A percentile compares a stretch with the other conserved stretches of the same genome.
phyloP scores from a whole-genome alignment of 140 eudicot species.

The Oenanthe javanica region DNA sequence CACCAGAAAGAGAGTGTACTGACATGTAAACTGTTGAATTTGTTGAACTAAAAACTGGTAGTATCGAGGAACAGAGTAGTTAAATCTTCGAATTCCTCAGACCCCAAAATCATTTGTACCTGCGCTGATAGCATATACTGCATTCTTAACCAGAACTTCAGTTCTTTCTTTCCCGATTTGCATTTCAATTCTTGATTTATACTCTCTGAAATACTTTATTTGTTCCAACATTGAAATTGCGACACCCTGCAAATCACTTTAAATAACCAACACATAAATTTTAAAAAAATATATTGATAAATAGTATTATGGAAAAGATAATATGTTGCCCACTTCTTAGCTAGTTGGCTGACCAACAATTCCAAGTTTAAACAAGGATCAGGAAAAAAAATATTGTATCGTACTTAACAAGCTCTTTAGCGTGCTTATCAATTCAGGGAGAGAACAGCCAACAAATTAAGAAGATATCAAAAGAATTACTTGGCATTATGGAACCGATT shows the following conservation, averaged over 20 bases:
- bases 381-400: too few relatives aligned
- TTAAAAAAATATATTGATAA: too few relatives aligned
- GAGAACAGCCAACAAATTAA: too few relatives aligned
- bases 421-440: too few relatives aligned
- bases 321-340: not conserved
- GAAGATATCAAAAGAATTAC: too few relatives aligned
- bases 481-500: too few relatives aligned
- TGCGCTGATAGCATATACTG: conserved; percentile 39
- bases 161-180: conserved; percentile 50
- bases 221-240: conserved; percentile 41
- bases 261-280: not conserved
- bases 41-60: not conserved
- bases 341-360: not conserved
- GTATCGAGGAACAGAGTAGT: not conserved
- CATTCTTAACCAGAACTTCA: conserved; percentile 21
- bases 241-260: conserved; percentile 29
- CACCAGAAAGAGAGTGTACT: too few relatives aligned
- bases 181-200: conserved; percentile 41
- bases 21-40: too few relatives aligned
- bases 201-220: conserved; percentile 64
- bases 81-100: not conserved
- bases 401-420: too few relatives aligned
- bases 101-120: conserved; percentile 28
- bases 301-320: too few relatives aligned
- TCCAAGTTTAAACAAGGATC: too few relatives aligned